Base-by-base conservation (phyloP, 192 early-diverging fungal species). In the Lunasporangiospora selenospora region DNA sequence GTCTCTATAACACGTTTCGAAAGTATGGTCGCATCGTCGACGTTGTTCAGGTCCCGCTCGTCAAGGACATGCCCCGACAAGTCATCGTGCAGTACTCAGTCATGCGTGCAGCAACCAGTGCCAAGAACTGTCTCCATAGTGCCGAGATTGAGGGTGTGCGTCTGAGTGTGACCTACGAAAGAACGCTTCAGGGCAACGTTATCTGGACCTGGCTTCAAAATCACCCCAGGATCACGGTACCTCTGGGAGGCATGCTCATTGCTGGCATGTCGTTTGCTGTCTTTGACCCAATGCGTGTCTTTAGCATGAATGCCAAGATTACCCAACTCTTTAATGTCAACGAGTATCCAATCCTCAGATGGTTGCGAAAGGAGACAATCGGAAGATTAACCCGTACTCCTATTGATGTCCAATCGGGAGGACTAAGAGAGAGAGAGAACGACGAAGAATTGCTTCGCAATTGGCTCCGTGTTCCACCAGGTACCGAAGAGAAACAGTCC, bases 261-360 rank as follows among this genome's bases (percentile, higher is more conserved):
- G 93, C 94, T 0, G 88, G 83, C 10, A 64, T 95, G 15, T 85
- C 90, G 12, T 95, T 94, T 71, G 81, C 88, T 23, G 66, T 94
- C 18, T 97, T 98, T 77, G 97, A 97, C 51, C 95, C 97, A 2
- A 83, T 95, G 52, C 89, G 97, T 37, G 83, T 90, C 40, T 97
- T 95, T 62, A 93, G 88, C 64, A 91, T 96, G 62, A 86, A 85
- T 32, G 93, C 95, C 70, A 90, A 90, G 77, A 79, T 93, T 42
- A 95, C 94, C 0, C 88, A 90, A 29, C 81, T 94, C 19, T 96
- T 92, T 71, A 89, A 88, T 50, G 46, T 88, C 46, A 73, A 84
- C 48, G 81, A 85, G 44, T 90, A 89, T 78, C 63, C 76, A 6
- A 13, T 84, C 37, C 69, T 83, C 53, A 69, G 76, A 32, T 85